Conservation (phyloP, 2,329 filamentous ascomycete species). For the Cryphonectria radicalis region DNA sequence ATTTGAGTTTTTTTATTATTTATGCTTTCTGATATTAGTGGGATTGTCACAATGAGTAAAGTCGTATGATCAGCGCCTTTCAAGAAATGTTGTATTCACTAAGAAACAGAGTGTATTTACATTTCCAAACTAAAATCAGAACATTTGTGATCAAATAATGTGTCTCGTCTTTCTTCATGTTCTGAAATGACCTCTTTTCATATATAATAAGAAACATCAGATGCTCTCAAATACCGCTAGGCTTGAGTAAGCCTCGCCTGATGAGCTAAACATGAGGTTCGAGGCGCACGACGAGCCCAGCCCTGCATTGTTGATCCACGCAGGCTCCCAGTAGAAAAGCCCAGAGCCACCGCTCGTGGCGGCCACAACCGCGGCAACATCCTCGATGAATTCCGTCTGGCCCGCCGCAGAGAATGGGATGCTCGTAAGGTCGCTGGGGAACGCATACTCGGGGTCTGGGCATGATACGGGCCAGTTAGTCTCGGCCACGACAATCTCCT, state of each 20-base stretch:
- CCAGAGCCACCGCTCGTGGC: constrained; percentile 59
- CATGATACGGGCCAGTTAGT: constrained; percentile 72
- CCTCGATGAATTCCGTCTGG: constrained; percentile 64
- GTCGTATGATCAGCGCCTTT: too few species aligned
- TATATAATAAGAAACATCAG: not conserved
- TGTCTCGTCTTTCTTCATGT: too few species aligned
- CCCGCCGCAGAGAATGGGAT: constrained; percentile 68
- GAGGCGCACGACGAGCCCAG: constrained; percentile 68
- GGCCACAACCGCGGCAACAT: constrained; percentile 60
- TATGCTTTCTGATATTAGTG: too few species aligned
- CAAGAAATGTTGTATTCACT: too few species aligned
- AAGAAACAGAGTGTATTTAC: too few species aligned
- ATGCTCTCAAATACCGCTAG: constrained; percentile 9
- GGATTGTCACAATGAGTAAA: too few species aligned
- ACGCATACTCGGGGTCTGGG: constrained; percentile 59
- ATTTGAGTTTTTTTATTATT: too few species aligned
- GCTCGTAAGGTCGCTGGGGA: constrained; percentile 61
- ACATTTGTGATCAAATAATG: too few species aligned
- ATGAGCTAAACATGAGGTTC: constrained; percentile 43
- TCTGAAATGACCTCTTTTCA: not conserved
- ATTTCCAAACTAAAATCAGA: too few species aligned
- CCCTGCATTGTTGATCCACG: constrained; percentile 68
- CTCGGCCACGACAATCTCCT: constrained; percentile 70
- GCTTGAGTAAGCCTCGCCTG: constrained; percentile 3
- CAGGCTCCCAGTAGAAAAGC: constrained; percentile 76